Base-by-base conservation (phyloP, 352 stramenopile species). In the Phytophthora idaei region DNA sequence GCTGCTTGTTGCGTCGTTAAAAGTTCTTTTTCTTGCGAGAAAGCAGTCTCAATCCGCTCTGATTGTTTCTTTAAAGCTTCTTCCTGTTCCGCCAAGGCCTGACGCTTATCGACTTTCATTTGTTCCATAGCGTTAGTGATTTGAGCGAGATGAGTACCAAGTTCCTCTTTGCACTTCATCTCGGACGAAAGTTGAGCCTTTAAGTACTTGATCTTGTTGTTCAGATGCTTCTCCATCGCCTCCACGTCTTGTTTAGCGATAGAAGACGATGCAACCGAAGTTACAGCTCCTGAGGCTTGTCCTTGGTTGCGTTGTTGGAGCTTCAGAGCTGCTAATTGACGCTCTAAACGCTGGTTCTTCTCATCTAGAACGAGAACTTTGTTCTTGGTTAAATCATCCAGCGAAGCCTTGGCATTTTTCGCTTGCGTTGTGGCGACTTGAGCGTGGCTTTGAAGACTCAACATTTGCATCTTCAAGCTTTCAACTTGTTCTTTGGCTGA, bases 121-220 rank as follows among this genome's bases (percentile, higher is more conserved):
- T 70, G 48, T n/a, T 93, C 85, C 59, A 95, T 82, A 4, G 77
- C 71, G 14, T 60, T 73, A 6, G 85, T 91, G 14, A 95, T 74
- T 4, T 89, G 73, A 1, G 80, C 82, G 1, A 95, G 59, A 53
- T 91, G 85, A 3, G 55, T 76, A 0, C 87, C 87, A 4, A 95
- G 71, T 52, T 95, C 88, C 62, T 95, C 86, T 61, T 93, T 93
- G 55, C 88, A 94, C 51, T 89, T 90, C 73, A 93, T 93, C 55
- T 95, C 88, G 0, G 87, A 94, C 31, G 84, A 74, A 1, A 95
- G 61, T 54, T 94, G 87, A 0, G 86, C 87, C 57, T 94, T 93
- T 12, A 95, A 61, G 52, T 95, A 94, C 37, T 93, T 85, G 14
- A 95, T 74, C 47, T 94, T 94, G 67, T 94, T 90, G 54, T 67